Conservation (phyloP, 2,329 filamentous ascomycete genomes). For the Leptographium lundbergii region DNA sequence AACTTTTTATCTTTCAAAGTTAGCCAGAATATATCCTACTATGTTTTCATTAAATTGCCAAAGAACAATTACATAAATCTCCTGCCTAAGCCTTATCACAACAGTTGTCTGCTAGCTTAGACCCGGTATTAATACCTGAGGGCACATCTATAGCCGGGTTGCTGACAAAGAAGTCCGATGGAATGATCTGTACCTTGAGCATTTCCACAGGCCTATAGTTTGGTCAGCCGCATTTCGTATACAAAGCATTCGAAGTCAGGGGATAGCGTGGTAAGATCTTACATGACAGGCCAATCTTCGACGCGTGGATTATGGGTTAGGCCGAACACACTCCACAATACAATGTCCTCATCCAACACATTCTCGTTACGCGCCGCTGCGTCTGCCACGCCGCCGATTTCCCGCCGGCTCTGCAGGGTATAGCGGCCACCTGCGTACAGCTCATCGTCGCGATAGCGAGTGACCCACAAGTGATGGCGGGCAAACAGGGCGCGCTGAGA, state of each 20-base stretch:
- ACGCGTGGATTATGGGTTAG: slow-evolving; percentile 53
- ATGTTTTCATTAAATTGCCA: no score
- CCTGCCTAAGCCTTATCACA: neutral
- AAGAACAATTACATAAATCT: neutral
- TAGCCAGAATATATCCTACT: no score
- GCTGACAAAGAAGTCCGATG: slow-evolving; percentile 38
- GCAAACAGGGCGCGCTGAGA: slow-evolving; percentile 28
- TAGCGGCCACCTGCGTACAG: slow-evolving; percentile 28
- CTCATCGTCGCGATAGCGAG: slow-evolving; percentile 29
- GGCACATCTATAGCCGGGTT: slow-evolving; percentile 39
- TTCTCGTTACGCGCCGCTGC: slow-evolving; percentile 15
- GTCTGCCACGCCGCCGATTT: slow-evolving; percentile 24
- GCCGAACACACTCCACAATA: slow-evolving; percentile 44
- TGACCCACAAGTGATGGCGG: slow-evolving; percentile 31
- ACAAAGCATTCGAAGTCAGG: no score
- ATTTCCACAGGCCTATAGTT: slow-evolving; percentile 35
- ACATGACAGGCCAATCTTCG: slow-evolving; percentile 58
- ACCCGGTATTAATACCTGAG: slow-evolving; percentile 18
- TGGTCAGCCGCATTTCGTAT: neutral
- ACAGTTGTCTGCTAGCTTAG: neutral
- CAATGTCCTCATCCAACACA: slow-evolving; percentile 14
- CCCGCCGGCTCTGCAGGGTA: slow-evolving; percentile 30
- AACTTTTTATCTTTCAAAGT: no score
- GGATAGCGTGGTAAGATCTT: neutral
- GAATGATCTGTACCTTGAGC: slow-evolving; percentile 35